Base-by-base conservation (phyloP, 306 rosid species). In the Glycine latifolia region DNA sequence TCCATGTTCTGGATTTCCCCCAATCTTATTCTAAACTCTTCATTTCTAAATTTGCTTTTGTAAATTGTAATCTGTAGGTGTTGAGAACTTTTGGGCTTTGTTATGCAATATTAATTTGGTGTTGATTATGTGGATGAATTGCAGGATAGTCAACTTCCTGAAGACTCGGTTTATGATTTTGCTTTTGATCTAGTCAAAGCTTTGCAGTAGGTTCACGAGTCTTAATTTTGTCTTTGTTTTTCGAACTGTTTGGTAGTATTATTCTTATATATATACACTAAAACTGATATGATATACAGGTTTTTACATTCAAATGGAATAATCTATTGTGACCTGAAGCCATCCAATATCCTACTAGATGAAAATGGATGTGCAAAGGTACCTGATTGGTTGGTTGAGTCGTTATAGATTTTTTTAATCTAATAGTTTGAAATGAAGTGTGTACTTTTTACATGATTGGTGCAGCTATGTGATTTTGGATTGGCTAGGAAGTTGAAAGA, bases 391-490 rank as follows among this genome's bases (percentile, higher is more conserved):
- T 69, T 31, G 12, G 47, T 20, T 80, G 52, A 60, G 72, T 79
- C 48, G n/a, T 54, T 77, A 52, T 8, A 73, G 14, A 43, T 39
- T 8, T 52, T 55, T 60, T 37, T 47, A 10, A 20, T 49, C 75
- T 44, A 56, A 62, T 44, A 56, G 56, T 49, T 31, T 67, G 62
- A 17, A 68, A 46, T 76, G 54, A 61, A n/a, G 60, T 50, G 44
- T 79, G 70, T 35, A 16, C 46, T 71, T 74, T 26, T 48, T 55
- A 31, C 81, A 54, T 78, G 66, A 71, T 43, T 85, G 84, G 41
- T 82, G 90, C 97, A 95, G 99, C 89, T 95, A 33, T 95, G 98
- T 77, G 99, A 95, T 89, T 95, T 95, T 56, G 99, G 97, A 82
- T 85, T 95, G 91, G 99, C 98, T 13, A 93, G 94, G 85, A 93